Percentiles rank a stretch among this genome's conserved stretches.
phyloP scores from a whole-genome alignment of 805 yeast species.

The Nakazawaea holstii region DNA sequence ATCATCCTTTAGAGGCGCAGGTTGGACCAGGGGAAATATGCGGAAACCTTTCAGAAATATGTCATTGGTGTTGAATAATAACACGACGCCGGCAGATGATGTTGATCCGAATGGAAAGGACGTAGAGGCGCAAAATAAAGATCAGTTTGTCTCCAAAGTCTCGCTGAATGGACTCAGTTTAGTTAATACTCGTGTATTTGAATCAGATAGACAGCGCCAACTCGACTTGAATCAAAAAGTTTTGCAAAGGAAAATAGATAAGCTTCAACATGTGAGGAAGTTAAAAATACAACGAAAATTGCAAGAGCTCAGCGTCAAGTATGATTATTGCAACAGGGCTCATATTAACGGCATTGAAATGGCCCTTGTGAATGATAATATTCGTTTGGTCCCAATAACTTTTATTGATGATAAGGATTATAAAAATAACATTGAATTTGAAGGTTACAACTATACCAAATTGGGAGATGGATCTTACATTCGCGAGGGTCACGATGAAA shows the following conservation, averaged over 20 bases:
- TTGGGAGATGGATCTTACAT: slow-evolving; percentile 11
- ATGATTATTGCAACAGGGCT: slow-evolving; percentile 41
- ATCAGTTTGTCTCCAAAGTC: slow-evolving; percentile 23
- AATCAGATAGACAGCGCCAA: slow-evolving; percentile 22
- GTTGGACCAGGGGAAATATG: slow-evolving; percentile 13
- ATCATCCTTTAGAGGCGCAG: slow-evolving; percentile 6
- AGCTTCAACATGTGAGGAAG: slow-evolving; percentile 13
- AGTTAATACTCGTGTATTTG: slow-evolving; percentile 31
- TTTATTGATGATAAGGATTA: slow-evolving; percentile 6
- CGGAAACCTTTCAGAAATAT: slow-evolving; percentile 22
- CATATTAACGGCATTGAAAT: slow-evolving; percentile 35
- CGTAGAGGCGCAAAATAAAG: background rate
- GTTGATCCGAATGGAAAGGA: slow-evolving; percentile 7
- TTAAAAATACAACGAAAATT: slow-evolving; percentile 16
- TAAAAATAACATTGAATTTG: slow-evolving; percentile 2
- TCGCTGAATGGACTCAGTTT: slow-evolving; percentile 33
- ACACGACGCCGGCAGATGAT: slow-evolving; percentile 14
- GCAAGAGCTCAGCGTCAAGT: slow-evolving; percentile 27
- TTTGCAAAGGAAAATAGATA: slow-evolving; percentile 14
- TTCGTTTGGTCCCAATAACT: slow-evolving; percentile 32
- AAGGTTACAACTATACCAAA: background rate
- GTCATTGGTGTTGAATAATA: slow-evolving; percentile 25
- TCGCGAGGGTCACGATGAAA: background rate
- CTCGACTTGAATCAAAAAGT: slow-evolving; percentile 19
- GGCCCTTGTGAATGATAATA: slow-evolving; percentile 36